Evolutionary conservation across 495 filamentous ascomycete species (phyloP).

Genomic region (Xylaria nigripes): DNA sequence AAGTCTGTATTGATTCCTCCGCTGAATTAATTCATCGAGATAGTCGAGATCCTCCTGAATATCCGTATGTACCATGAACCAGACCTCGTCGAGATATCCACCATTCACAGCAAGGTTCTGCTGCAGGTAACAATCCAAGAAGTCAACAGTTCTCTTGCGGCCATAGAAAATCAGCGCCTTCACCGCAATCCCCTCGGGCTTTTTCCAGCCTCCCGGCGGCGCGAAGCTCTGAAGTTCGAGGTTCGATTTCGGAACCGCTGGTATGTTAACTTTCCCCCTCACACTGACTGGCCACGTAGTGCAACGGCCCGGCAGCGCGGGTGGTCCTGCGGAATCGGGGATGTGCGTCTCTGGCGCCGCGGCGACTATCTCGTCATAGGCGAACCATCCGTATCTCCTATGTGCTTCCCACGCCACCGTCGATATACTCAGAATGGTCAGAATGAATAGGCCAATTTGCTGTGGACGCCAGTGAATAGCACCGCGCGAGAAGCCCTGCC

Average conservation of each 20-base stretch:
- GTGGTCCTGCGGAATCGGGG: background rate
- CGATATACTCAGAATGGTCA: constrained; percentile 11
- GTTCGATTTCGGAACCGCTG: background rate
- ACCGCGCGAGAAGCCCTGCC: background rate
- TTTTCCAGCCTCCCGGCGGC: constrained; percentile 26
- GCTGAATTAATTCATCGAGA: constrained; percentile 29
- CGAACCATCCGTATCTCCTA: background rate
- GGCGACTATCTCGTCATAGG: background rate
- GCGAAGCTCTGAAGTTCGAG: constrained; percentile 16
- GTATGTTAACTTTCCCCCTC: constrained; percentile 11
- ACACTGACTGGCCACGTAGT: constrained; percentile 23
- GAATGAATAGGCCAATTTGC: constrained; percentile 11
- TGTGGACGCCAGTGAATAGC: constrained; percentile 3
- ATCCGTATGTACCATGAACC: constrained; percentile 45
- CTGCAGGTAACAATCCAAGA: constrained; percentile 49
- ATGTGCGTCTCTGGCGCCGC: background rate
- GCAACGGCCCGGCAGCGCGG: constrained; percentile 16
- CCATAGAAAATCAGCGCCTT: constrained; percentile 46
- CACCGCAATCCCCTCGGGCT: constrained; percentile 37
- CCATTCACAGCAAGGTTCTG: constrained; percentile 45
- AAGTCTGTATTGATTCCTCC: constrained; percentile 19
- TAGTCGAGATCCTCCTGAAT: constrained; percentile 39
- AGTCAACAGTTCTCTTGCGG: constrained; percentile 36
- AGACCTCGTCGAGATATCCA: constrained; percentile 46
- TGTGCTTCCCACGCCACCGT: constrained; percentile 19